Evolutionary conservation across 73 alveolate genomes (phyloP), one percentile per base, ranked within the genome.

Genomic region (Durusdinium trenchii): DNA sequence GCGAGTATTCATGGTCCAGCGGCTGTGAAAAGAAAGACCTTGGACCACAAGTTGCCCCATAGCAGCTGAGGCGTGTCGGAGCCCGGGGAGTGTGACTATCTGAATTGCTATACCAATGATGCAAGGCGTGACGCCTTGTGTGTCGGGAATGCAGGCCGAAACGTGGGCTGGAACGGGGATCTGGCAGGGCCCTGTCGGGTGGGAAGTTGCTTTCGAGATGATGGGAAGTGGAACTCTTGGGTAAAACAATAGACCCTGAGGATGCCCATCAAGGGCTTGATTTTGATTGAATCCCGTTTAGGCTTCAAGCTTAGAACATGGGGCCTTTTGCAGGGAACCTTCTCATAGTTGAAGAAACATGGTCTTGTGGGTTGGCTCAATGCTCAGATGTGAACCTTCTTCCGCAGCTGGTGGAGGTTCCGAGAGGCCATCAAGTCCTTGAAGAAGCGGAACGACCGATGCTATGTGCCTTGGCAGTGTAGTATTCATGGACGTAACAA

Each of bases 51-150:
- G 1, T 23, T 23, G 18, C n/a, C 9, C 52, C 20, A 57, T 57
- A 23, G 9, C 42, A 6, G 23, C 52, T 20, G 14, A 89, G 96
- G 96, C 85, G 46, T n/a, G 46, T 69, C 87, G 23, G 97, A 90
- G 32, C 84, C 84, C 10, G 97, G 86, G 28, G 87, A 46, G 60
- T 90, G 97, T 30, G 97, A 90, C 76, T 90, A 67, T 36, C 87
- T 90, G 75, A 90, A 90, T 75, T 90, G 97, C 87, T 76, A 90
- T 60, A 75, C 67, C 57, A 51, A 86, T 14, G 75, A 90, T 18
- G 76, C 40, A 40, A 90, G 30, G 97, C 75, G 28, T 10, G 86
- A 79, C 20, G 78, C 42, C 60, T 30, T 4, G 20, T 12, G 64
- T 20, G 64, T 9, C 64, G 64, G 64, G 64, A 54, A 12, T n/a